phyloP scores from a whole-genome alignment of 192 early-diverging fungal genomes.

The Tieghemiomyces parasiticus region DNA sequence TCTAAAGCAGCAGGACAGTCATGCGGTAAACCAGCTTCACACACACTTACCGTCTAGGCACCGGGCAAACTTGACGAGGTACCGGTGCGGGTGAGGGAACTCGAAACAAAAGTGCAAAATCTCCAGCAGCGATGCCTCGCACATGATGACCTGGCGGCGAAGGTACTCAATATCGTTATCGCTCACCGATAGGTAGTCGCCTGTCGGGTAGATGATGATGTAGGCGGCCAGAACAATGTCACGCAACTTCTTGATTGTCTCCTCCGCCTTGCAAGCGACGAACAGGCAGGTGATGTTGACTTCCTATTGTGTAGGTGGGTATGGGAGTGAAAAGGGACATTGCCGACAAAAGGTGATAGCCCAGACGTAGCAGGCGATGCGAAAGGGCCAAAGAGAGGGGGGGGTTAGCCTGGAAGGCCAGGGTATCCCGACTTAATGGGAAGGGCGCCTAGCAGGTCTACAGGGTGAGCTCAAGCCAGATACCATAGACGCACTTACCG shows the following conservation, averaged over 20 bases:
- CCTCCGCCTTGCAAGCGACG: slow-evolving; percentile 75
- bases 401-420: too few species aligned
- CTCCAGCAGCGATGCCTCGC: slow-evolving; percentile 60
- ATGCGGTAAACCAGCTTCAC: background rate
- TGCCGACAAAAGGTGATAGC: too few species aligned
- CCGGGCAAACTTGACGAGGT: slow-evolving; percentile 57
- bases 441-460: too few species aligned
- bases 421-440: too few species aligned
- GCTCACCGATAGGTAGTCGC: slow-evolving; percentile 19
- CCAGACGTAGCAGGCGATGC: too few species aligned
- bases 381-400: too few species aligned
- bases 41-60: slow-evolving; percentile 32
- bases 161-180: slow-evolving; percentile 47
- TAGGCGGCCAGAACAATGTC: slow-evolving; percentile 59
- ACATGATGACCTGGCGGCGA: slow-evolving; percentile 40
- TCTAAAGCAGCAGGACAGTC: too few species aligned
- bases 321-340: background rate
- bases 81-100: slow-evolving; percentile 50
- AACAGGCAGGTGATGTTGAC: slow-evolving; percentile 54
- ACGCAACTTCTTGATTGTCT: slow-evolving; percentile 68
- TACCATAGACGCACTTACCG: background rate
- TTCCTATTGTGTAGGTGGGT: slow-evolving; percentile 19
- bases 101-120: slow-evolving; percentile 73
- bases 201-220: slow-evolving; percentile 18
- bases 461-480: too few species aligned